These are phyloP conservation scores for Hericium alpestre DNA, from an alignment of 768 basidiomycete genomes.

Conservation along the genomic window DNA sequence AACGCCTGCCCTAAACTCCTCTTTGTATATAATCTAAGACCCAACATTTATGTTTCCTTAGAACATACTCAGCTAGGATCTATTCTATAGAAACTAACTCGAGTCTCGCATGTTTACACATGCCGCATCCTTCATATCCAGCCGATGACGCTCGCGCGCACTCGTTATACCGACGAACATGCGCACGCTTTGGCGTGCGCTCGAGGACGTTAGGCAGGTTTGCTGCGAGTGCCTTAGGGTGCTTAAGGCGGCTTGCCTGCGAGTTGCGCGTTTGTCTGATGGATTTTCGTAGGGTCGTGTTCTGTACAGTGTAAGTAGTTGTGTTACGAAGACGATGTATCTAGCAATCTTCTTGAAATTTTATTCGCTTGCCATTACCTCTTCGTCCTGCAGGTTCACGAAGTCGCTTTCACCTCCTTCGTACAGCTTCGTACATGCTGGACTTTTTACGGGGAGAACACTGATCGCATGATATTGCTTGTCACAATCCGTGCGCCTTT, in stretches of 20 bases:
- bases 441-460: too few species aligned
- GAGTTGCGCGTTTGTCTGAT: conserved; percentile 2
- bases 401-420: too few species aligned
- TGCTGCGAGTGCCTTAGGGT: neutral
- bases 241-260: neutral
- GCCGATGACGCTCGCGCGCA: conserved; percentile 56
- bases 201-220: neutral
- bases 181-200: conserved; percentile 17
- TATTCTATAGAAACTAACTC: conserved; percentile 72
- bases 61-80: conserved; percentile 78
- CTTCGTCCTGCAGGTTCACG: too few species aligned
- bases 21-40: neutral
- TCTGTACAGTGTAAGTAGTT: neutral
- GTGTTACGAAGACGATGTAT: neutral
- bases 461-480: too few species aligned
- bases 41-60: conserved; percentile 25
- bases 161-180: conserved; percentile 65
- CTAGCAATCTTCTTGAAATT: too few species aligned
- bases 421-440: too few species aligned
- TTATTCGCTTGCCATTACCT: too few species aligned
- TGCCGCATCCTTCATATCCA: conserved; percentile 64
- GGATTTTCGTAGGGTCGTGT: neutral
- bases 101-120: conserved; percentile 74
- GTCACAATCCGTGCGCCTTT: too few species aligned
- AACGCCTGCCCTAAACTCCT: neutral